Conservation (phyloP, 2,329 filamentous ascomycete species). For the Hymenoscyphus repandus region DNA sequence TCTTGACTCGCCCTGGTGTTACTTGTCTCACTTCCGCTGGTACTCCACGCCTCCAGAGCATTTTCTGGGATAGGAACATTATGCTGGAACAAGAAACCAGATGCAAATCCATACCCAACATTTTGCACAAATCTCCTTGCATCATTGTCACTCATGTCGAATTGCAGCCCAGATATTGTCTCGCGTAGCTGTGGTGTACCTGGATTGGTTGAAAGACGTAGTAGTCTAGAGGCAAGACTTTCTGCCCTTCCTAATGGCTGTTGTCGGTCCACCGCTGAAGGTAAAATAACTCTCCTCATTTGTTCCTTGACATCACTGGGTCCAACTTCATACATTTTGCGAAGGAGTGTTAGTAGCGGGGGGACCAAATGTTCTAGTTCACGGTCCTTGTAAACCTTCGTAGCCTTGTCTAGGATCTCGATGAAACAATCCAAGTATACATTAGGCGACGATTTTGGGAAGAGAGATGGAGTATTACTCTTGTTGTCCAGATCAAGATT, state of each 20-base stretch:
- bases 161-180: slow-evolving; percentile 73
- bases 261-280: slow-evolving; percentile 69
- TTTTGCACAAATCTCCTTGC: slow-evolving; percentile 78
- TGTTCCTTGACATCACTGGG: slow-evolving; percentile 55
- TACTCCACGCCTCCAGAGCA: slow-evolving; percentile 50
- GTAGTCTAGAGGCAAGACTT: slow-evolving; percentile 68
- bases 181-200: slow-evolving; percentile 66
- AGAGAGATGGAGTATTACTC: slow-evolving; percentile 45
- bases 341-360: slow-evolving; percentile 69
- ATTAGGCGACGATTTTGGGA: slow-evolving; percentile 57
- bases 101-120: slow-evolving; percentile 90
- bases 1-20: slow-evolving; percentile 23
- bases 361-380: slow-evolving; percentile 70
- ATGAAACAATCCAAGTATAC: slow-evolving; percentile 61
- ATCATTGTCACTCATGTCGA: slow-evolving; percentile 79
- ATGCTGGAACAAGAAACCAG: slow-evolving; percentile 81
- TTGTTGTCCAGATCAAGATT: slow-evolving; percentile 66
- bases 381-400: slow-evolving; percentile 56
- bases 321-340: slow-evolving; percentile 64
- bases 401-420: slow-evolving; percentile 62
- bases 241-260: slow-evolving; percentile 71
- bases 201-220: slow-evolving; percentile 73
- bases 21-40: slow-evolving; percentile 17
- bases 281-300: slow-evolving; percentile 66
- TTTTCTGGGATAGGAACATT: slow-evolving; percentile 72